A percentile compares a stretch with the other conserved stretches of the same genome.
Evolutionary conservation across 139 green algal species (phyloP).

Genomic region (Picochlorum sp.): DNA sequence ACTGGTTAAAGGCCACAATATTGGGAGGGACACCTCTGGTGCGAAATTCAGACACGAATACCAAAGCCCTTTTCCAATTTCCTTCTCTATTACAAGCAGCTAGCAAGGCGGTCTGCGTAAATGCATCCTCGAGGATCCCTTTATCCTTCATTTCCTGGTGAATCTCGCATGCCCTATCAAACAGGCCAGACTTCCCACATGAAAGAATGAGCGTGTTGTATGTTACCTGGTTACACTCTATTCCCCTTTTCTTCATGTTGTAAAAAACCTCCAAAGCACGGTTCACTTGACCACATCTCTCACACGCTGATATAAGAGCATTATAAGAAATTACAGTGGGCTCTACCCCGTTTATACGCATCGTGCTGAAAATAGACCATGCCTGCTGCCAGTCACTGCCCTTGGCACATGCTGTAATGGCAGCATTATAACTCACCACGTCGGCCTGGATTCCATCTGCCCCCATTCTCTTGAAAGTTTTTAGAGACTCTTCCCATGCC

Average conservation of each 20-base stretch:
- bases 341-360: slow-evolving; percentile 16
- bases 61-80: slow-evolving; percentile 13
- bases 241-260: slow-evolving; percentile 38
- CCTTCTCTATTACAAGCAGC: slow-evolving; percentile 17
- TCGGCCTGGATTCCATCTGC: slow-evolving; percentile 45
- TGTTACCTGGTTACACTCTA: slow-evolving; percentile 56
- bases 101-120: slow-evolving; percentile 76
- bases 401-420: slow-evolving; percentile 74
- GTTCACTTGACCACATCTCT: slow-evolving; percentile 63
- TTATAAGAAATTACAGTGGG: slow-evolving; percentile 54
- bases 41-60: slow-evolving; percentile 1
- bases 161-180: slow-evolving; percentile 35
- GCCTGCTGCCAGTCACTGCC: slow-evolving; percentile 18
- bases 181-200: slow-evolving; percentile 44
- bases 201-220: slow-evolving; percentile 75
- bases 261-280: slow-evolving; percentile 72
- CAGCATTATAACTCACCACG: slow-evolving; percentile 66
- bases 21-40: slow-evolving; percentile 32
- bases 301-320: slow-evolving; percentile 67
- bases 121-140: slow-evolving; percentile 48
- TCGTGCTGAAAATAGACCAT: slow-evolving; percentile 18
- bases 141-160: slow-evolving; percentile 54
- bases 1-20: slow-evolving; percentile 20
- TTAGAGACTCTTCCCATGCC: slow-evolving; percentile 20
- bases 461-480: slow-evolving; percentile 47